Conservation (phyloP, 768 basidiomycete species). For the Hortiboletus campestris region DNA sequence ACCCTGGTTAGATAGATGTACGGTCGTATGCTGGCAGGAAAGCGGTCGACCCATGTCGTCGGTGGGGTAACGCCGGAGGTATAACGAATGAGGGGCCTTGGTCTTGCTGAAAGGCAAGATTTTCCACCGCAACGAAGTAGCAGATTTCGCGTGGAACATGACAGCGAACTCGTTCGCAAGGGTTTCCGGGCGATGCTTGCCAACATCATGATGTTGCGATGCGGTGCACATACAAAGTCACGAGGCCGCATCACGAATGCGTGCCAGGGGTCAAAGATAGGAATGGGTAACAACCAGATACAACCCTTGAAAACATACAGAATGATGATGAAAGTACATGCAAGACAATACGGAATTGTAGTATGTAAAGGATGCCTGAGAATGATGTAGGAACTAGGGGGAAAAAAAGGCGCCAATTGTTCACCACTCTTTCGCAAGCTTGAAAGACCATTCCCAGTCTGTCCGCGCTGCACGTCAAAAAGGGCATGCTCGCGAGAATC, state of each 20-base stretch:
- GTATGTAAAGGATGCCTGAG: constrained; percentile 30
- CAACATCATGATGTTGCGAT: constrained; percentile 14
- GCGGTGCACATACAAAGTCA: background rate
- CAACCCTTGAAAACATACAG: constrained; percentile 19
- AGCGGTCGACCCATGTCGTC: constrained; percentile 62
- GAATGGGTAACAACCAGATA: constrained; percentile 10
- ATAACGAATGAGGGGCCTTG: constrained; percentile 12
- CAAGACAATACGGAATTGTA: constrained; percentile 19
- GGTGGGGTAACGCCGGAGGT: constrained; percentile 19
- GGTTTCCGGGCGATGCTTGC: background rate
- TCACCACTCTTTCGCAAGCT: constrained; percentile 90
- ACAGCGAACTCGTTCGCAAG: background rate
- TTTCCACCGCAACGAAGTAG: background rate
- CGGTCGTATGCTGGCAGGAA: constrained; percentile 61
- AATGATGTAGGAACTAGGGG: constrained; percentile 20
- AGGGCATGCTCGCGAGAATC: background rate
- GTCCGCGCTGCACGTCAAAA: constrained; percentile 8
- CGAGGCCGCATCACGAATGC: background rate
- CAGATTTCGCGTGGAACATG: background rate
- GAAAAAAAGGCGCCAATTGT: constrained; percentile 10
- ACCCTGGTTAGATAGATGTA: constrained; percentile 86
- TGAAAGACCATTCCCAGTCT: constrained; percentile 74
- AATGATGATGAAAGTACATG: constrained; percentile 26
- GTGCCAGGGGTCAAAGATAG: background rate
- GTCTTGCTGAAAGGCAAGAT: background rate